Evolutionary conservation across 2,329 filamentous ascomycete species (phyloP).

Genomic region (Neocatenulostroma microsporum): DNA sequence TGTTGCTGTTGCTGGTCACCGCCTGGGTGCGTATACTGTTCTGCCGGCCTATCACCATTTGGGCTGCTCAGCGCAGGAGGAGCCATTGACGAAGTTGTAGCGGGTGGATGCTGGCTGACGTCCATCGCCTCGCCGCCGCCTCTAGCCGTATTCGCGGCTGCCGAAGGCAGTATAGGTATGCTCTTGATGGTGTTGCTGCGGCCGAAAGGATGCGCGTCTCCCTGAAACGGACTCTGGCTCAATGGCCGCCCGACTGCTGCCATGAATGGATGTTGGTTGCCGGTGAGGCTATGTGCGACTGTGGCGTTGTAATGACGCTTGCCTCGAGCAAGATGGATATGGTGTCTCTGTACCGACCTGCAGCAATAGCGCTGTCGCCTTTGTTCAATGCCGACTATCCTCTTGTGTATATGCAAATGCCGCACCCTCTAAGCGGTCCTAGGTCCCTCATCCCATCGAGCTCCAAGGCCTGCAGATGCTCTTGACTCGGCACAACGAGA

Average conservation of each 20-base stretch:
- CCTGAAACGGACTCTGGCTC: conserved; percentile 26
- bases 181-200: conserved; percentile 18
- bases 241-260: conserved; percentile 38
- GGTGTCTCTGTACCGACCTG: too few relatives aligned
- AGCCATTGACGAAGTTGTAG: conserved; percentile 19
- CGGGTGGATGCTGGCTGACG: conserved; percentile 16
- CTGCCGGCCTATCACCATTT: conserved; percentile 19
- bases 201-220: conserved; percentile 17
- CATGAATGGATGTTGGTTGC: conserved; percentile 30
- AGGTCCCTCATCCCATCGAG: too few relatives aligned
- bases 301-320: too few relatives aligned
- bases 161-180: conserved; percentile 25
- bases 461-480: too few relatives aligned
- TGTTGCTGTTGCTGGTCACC: conserved; percentile 9
- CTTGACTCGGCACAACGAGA: too few relatives aligned
- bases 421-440: too few relatives aligned
- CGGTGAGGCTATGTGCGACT: too few relatives aligned
- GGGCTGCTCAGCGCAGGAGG: conserved; percentile 22
- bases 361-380: too few relatives aligned
- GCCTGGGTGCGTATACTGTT: conserved; percentile 13
- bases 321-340: too few relatives aligned
- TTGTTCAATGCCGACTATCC: too few relatives aligned
- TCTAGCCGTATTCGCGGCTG: conserved; percentile 12
- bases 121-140: conserved; percentile 26
- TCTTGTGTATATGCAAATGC: too few relatives aligned